phyloP scores from a whole-genome alignment of 768 basidiomycete species.

The Tricholoma sp. region DNA sequence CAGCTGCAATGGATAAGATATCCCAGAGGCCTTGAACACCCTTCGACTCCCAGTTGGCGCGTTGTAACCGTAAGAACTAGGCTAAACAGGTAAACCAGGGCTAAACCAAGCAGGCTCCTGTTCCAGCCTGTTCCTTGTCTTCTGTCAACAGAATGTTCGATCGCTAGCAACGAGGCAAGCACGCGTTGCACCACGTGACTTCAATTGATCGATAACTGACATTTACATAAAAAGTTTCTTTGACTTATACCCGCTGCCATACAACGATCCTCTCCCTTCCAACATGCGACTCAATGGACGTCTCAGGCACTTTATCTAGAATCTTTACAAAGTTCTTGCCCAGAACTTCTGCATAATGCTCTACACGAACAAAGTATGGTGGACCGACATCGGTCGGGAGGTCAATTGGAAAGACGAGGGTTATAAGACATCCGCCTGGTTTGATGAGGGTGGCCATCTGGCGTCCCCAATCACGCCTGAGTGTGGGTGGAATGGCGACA shows the following conservation, averaged over 20 bases:
- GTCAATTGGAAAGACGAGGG: constrained; percentile 54
- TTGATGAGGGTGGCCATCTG: constrained; percentile 53
- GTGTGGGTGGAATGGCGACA: constrained; percentile 58
- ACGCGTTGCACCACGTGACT: not conserved
- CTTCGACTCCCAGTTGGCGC: not conserved
- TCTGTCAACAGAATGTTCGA: not conserved
- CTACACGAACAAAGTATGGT: constrained; percentile 54
- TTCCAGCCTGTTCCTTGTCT: no score
- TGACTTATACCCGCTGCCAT: constrained; percentile 35
- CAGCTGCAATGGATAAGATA: no score
- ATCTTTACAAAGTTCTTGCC: constrained; percentile 48
- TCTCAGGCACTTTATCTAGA: constrained; percentile 43
- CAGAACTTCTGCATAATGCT: constrained; percentile 50
- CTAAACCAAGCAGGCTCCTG: no score
- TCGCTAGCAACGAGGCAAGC: not conserved
- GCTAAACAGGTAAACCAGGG: no score
- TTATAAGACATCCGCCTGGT: constrained; percentile 59
- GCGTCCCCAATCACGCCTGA: constrained; percentile 49
- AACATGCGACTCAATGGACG: constrained; percentile 33
- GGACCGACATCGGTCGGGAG: constrained; percentile 44
- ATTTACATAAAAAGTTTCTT: no score
- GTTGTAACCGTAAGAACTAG: no score
- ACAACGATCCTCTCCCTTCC: constrained; percentile 50
- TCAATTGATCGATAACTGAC: no score
- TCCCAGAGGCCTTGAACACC: not conserved